phyloP scores from a whole-genome alignment of 1,284 basidiomycete species.

The Pascua guehoae region DNA sequence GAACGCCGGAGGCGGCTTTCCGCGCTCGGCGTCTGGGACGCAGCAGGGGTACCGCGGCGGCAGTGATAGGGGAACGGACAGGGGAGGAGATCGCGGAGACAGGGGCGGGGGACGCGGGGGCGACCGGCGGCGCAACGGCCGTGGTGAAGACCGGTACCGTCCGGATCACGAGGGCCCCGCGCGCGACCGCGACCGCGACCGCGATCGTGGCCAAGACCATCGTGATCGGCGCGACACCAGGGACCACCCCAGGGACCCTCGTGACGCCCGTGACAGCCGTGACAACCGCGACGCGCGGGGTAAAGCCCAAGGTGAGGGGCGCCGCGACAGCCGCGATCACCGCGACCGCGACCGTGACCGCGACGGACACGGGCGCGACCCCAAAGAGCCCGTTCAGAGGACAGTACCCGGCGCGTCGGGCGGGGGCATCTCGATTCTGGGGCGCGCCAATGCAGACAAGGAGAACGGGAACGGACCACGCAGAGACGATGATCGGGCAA shows the following conservation, averaged over 20 bases:
- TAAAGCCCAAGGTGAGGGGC: background rate
- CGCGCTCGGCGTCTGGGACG: background rate
- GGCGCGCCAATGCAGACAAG: background rate
- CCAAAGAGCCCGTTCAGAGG: background rate
- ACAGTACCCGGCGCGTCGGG: background rate
- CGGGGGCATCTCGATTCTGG: slow-evolving; percentile 7
- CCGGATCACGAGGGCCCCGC: background rate
- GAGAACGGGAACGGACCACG: background rate
- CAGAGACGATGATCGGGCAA: slow-evolving; percentile 10
- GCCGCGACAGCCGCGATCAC: background rate
- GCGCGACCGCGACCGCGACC: slow-evolving; percentile 5
- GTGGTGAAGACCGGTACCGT: slow-evolving; percentile 4
- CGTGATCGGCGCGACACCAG: background rate
- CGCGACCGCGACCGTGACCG: slow-evolving; percentile 3
- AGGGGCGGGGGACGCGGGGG: background rate
- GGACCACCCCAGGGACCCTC: background rate
- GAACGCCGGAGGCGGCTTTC: background rate
- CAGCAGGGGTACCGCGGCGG: background rate
- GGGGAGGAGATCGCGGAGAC: background rate
- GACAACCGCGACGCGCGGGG: slow-evolving; percentile 3
- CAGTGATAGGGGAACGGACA: background rate
- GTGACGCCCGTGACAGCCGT: background rate
- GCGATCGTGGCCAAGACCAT: background rate
- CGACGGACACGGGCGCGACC: background rate
- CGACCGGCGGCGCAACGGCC: slow-evolving; percentile 4